Conservation (phyloP, 2,329 filamentous ascomycete species). For the Penicillium sp. region DNA sequence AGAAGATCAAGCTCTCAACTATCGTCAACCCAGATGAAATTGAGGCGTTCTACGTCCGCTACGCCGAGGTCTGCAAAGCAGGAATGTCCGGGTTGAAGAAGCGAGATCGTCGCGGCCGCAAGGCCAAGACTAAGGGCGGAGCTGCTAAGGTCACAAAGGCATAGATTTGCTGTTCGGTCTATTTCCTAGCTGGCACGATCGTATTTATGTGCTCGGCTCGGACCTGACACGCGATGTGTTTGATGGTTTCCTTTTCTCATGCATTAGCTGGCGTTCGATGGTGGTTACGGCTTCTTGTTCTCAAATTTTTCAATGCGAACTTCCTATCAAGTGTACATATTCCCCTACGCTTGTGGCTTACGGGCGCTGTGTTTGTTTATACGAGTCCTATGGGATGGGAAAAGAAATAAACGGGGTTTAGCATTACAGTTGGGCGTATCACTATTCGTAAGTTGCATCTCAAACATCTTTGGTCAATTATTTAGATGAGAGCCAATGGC, state of each 20-base stretch:
- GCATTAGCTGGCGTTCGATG: constrained; percentile 29
- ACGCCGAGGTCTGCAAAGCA: constrained; percentile 86
- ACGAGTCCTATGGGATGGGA: background rate
- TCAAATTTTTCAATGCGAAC: constrained; percentile 9
- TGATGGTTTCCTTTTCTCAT: constrained; percentile 15
- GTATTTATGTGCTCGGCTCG: background rate
- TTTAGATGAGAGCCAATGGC: background rate
- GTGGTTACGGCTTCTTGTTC: constrained; percentile 9
- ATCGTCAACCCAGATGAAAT: constrained; percentile 73
- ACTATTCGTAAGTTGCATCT: background rate
- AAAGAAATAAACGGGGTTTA: constrained; percentile 3
- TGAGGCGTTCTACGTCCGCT: constrained; percentile 76
- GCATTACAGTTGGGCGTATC: background rate
- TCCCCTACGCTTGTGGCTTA: constrained; percentile 5
- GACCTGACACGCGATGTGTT: background rate
- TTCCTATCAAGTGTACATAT: constrained; percentile 21
- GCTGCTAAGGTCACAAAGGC: constrained; percentile 34
- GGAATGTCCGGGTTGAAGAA: constrained; percentile 92
- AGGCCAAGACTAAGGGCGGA: constrained; percentile 57
- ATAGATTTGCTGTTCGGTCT: constrained; percentile 18
- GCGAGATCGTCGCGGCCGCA: constrained; percentile 70
- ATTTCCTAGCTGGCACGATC: constrained; percentile 1
- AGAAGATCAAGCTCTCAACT: constrained; percentile 76
- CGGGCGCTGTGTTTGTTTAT: constrained; percentile 7
- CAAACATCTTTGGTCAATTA: background rate